phyloP scores from a whole-genome alignment of 176 grass and related monocot species.

The Triticum dicoccoides region DNA sequence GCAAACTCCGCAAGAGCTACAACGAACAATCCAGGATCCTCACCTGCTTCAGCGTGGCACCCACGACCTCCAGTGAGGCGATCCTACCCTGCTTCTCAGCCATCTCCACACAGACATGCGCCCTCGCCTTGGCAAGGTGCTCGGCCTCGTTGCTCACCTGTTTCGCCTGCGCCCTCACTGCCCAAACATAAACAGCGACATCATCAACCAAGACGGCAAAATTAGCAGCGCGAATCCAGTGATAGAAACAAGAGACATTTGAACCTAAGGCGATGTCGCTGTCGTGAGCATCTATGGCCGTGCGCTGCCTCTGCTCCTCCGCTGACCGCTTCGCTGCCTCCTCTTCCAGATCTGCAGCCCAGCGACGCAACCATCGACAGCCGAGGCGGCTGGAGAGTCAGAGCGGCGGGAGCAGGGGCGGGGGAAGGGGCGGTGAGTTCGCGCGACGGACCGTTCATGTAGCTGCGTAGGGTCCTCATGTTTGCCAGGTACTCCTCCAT shows the following conservation, averaged over 20 bases:
- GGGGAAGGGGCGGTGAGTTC: neutral
- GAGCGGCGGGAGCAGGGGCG: neutral
- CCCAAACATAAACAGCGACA: neutral
- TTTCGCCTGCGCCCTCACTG: slow-evolving; percentile 66
- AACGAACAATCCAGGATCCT: neutral
- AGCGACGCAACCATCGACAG: neutral
- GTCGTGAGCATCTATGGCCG: slow-evolving; percentile 52
- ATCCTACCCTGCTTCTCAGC: slow-evolving; percentile 61
- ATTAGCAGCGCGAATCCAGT: neutral
- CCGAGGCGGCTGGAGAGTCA: neutral
- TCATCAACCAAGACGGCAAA: neutral
- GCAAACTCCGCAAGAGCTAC: neutral
- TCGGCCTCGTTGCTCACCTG: slow-evolving; percentile 38
- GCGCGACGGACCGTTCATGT: slow-evolving; percentile 61
- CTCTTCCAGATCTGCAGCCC: slow-evolving; percentile 69
- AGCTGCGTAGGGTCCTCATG: slow-evolving; percentile 69
- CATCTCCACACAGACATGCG: slow-evolving; percentile 42
- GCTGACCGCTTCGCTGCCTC: slow-evolving; percentile 67
- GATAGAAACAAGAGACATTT: neutral
- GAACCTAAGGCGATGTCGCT: slow-evolving; percentile 60
- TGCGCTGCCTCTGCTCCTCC: slow-evolving; percentile 83
- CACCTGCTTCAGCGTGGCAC: slow-evolving; percentile 68
- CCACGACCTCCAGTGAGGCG: slow-evolving; percentile 49
- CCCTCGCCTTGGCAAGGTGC: slow-evolving; percentile 40
- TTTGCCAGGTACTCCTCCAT: slow-evolving; percentile 94